phyloP scores from a whole-genome alignment of 1,284 basidiomycete species.

The Vanrija sp. region DNA sequence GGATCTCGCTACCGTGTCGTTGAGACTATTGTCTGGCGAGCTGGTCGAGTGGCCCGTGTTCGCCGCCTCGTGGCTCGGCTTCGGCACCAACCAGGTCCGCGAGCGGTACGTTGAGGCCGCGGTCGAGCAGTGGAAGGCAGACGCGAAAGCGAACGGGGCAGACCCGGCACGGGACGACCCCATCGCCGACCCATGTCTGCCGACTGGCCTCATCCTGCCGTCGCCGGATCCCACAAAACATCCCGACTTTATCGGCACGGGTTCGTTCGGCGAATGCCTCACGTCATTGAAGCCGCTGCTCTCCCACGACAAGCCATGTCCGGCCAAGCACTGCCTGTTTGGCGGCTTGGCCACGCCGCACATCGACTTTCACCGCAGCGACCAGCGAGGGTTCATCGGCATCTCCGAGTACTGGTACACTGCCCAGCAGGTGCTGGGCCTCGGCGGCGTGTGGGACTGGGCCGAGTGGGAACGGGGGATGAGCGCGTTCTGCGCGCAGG shows the following conservation, averaged over 20 bases:
- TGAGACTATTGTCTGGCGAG: conserved; percentile 77
- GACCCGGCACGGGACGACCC: conserved; percentile 34
- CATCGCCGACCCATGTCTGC: conserved; percentile 84
- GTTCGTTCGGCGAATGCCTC: conserved; percentile 84
- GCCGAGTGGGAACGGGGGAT: conserved; percentile 93
- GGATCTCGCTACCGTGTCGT: conserved; percentile 71
- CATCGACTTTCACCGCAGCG: conserved; percentile 81
- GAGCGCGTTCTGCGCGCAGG: conserved; percentile 71
- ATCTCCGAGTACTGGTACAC: conserved; percentile 99
- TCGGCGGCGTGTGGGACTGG: conserved; percentile 93
- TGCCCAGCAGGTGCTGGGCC: conserved; percentile 80
- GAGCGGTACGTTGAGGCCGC: conserved; percentile 78
- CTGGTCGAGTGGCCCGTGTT: conserved; percentile 90
- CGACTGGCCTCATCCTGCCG: conserved; percentile 59
- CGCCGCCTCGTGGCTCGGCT: conserved; percentile 97
- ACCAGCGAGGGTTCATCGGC: conserved; percentile 76
- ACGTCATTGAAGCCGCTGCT: conserved; percentile 69
- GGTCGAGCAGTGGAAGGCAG: conserved; percentile 45
- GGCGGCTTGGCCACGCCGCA: conserved; percentile 83
- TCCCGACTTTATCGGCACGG: conserved; percentile 76
- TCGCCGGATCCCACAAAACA: conserved; percentile 55
- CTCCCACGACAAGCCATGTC: conserved; percentile 79
- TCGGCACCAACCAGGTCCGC: conserved; percentile 92
- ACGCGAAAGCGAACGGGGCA: conserved; percentile 15
- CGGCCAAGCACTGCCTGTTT: conserved; percentile 86